Conservation (phyloP, 495 filamentous ascomycete species). For the Xylaria cubensis region DNA sequence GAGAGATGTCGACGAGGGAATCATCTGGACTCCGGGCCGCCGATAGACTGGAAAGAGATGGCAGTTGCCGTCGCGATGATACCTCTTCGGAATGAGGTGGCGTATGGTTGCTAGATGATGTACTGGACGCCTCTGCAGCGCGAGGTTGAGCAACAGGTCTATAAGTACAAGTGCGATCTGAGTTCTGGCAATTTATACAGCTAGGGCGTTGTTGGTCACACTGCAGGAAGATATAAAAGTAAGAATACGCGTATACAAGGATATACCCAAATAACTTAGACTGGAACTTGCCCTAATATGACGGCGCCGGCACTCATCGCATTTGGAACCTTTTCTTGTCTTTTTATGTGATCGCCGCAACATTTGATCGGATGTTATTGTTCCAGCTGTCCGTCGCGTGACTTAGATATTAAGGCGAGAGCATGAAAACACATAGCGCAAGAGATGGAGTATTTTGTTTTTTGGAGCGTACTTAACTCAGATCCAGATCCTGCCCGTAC, state of each 20-base stretch:
- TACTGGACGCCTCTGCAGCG: not conserved
- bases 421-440: not conserved
- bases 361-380: constrained; percentile 1
- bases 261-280: not conserved
- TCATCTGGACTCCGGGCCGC: not conserved
- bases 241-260: not conserved
- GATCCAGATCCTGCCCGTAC: not conserved
- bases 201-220: constrained; percentile 21
- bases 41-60: not conserved
- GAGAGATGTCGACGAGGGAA: constrained; percentile 12
- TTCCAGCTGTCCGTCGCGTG: not conserved
- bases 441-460: not conserved
- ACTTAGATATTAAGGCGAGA: not conserved
- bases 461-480: not conserved
- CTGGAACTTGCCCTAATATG: constrained; percentile 25
- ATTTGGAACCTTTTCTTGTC: constrained; percentile 25
- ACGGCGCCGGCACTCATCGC: constrained; percentile 22
- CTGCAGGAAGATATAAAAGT: not conserved
- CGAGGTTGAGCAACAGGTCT: constrained; percentile 1
- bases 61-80: not conserved
- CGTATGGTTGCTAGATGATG: not conserved
- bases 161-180: constrained; percentile 20
- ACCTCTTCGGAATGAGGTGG: not conserved
- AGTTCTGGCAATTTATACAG: constrained; percentile 24
- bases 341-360: constrained; percentile 23